phyloP scores from a whole-genome alignment of 192 early-diverging fungal species.

The Podila verticillata region DNA sequence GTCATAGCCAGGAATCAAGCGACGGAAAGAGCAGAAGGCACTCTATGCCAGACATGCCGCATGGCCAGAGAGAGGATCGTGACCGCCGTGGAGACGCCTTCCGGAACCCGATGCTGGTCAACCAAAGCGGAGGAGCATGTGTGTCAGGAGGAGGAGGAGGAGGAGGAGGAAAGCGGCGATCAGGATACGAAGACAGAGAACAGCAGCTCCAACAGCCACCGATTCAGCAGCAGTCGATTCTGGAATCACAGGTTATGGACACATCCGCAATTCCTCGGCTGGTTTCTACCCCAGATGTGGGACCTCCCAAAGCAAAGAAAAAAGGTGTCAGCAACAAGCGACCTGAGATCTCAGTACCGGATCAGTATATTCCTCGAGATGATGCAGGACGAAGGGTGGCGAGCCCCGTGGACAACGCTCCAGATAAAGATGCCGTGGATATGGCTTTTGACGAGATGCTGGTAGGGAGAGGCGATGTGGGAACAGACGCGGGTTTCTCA shows the following conservation, averaged over 20 bases:
- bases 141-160: not conserved
- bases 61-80: constrained; percentile 38
- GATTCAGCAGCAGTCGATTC: constrained; percentile 25
- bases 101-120: constrained; percentile 27
- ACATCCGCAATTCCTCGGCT: not conserved
- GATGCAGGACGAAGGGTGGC: not conserved
- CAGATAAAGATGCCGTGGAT: constrained; percentile 28
- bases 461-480: not conserved
- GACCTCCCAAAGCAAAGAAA: not conserved
- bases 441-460: constrained; percentile 41
- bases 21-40: constrained; percentile 35
- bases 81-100: constrained; percentile 38
- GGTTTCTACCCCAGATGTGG: not conserved
- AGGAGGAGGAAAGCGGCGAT: constrained; percentile 8
- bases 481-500: not conserved
- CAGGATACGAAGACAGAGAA: constrained; percentile 19
- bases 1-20: constrained; percentile 32
- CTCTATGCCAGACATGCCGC: constrained; percentile 46
- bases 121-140: not conserved
- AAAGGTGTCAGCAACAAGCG: not conserved
- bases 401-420: not conserved
- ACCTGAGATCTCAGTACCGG: not conserved
- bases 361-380: not conserved
- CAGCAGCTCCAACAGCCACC: constrained; percentile 24
- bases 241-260: constrained; percentile 16